Evolutionary conservation across 441 rosid genomes (phyloP), one percentile per base, ranked within the genome.

Genomic region (Eutrema salsugineum): DNA sequence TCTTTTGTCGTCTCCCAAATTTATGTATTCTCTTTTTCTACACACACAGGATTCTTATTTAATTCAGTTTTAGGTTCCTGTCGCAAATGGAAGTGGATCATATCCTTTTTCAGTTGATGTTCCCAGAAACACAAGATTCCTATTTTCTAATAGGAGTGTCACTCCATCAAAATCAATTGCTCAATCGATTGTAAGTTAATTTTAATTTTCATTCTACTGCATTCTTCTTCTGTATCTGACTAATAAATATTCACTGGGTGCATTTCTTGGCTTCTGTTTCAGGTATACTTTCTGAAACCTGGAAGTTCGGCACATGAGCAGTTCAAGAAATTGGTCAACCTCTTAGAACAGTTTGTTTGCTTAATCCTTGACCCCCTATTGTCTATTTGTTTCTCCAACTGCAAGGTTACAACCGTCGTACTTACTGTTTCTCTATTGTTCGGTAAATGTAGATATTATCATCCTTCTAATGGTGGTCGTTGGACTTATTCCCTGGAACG

Each of bases 381-480:
- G 56, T 75, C 55, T 77, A 66, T 80, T 40, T 64, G 66, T 69
- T 70, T 53, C 60, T 42, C 60, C 9, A 60, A 72, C 19, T 56
- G 28, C 44, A 63, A 78, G 62, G 40, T 62, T 39, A 48, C 42
- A 33, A 44, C 53, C 48, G 50, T 74, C 70, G 63, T 66, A 17
- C 76, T 72, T 38, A 11, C 62, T 76, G 63, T 24, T 74, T 75
- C 35, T 76, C 59, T 77, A 59, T 17, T 63, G 57, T 61, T 70
- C 75, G 4, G 44, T 79, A 61, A 51, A 55, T 69, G 60, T 85
- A 96, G 99, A 76, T 93, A 93, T 81, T 96, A 93, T 79, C 98
- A 96, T 83, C 99, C 99, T 22, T 96, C 99, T 62, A 96, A 93
- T 78, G 99, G 99, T 72, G 99, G 99, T 53, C 97, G 98, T 46